Evolutionary conservation across 2,329 filamentous ascomycete genomes (phyloP).

Genomic region (Botrytis squamosa): DNA sequence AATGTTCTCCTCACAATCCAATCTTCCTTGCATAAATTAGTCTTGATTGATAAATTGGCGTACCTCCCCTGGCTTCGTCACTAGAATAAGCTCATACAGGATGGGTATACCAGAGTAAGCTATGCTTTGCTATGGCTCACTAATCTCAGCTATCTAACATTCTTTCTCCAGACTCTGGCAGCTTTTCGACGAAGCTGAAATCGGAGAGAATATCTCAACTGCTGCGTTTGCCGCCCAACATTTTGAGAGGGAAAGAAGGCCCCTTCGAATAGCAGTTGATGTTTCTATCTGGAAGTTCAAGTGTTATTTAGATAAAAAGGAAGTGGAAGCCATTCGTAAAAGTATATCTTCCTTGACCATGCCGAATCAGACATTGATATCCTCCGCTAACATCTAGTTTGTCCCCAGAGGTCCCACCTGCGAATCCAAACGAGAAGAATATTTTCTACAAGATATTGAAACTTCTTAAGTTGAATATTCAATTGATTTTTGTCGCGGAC

Average conservation of each 20-base stretch:
- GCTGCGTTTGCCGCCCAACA: constrained; percentile 65
- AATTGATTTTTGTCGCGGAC: constrained; percentile 84
- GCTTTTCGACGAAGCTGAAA: constrained; percentile 17
- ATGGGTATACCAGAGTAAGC: constrained; percentile 15
- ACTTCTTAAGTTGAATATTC: constrained; percentile 69
- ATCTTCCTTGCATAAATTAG: not conserved
- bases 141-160: not conserved
- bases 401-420: constrained; percentile 45
- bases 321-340: constrained; percentile 66
- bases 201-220: constrained; percentile 18
- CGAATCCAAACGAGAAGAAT: constrained; percentile 20
- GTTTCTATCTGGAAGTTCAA: constrained; percentile 96
- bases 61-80: not conserved
- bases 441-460: constrained; percentile 82
- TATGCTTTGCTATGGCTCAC: not conserved
- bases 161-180: not conserved
- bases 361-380: not conserved
- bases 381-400: not conserved
- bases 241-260: constrained; percentile 64
- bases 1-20: not conserved
- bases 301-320: constrained; percentile 65
- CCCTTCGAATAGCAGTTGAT: constrained; percentile 82
- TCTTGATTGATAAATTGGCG: not conserved
- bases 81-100: not conserved
- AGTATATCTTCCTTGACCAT: not conserved